Evolutionary conservation across 108 stramenopile genomes (phyloP).

Genomic region (Chaetoceros tenuissimus): DNA sequence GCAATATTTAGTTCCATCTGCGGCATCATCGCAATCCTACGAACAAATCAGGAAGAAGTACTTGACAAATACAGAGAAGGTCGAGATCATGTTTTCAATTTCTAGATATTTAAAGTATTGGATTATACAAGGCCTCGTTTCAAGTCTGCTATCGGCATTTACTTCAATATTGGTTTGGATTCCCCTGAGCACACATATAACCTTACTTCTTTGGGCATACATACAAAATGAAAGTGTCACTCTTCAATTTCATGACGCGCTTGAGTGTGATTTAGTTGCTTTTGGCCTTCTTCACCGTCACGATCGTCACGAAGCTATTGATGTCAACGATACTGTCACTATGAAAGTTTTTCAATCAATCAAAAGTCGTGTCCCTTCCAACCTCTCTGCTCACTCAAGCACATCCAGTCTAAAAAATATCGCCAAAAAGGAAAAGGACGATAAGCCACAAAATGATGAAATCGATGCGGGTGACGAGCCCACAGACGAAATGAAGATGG

Average conservation of each 20-base stretch:
- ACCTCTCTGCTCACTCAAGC: too few species aligned
- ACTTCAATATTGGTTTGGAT: constrained; percentile 62
- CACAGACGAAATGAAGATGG: too few species aligned
- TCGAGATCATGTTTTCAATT: constrained; percentile 13
- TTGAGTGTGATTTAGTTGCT: constrained; percentile 49
- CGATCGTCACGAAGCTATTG: not conserved
- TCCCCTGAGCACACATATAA: constrained; percentile 63
- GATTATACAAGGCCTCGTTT: constrained; percentile 45
- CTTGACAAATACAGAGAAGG: constrained; percentile 8
- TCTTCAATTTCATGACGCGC: constrained; percentile 22
- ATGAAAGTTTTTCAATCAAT: not conserved
- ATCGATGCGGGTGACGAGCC: too few species aligned
- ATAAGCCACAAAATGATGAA: too few species aligned
- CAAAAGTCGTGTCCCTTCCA: not conserved
- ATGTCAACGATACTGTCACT: not conserved
- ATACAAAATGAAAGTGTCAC: constrained; percentile 44
- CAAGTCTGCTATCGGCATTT: constrained; percentile 32
- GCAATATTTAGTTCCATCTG: constrained; percentile 50
- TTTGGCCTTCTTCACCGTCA: constrained; percentile 36
- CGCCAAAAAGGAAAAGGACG: too few species aligned
- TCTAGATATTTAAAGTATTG: constrained; percentile 67
- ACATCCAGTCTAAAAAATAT: too few species aligned
- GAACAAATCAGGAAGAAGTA: constrained; percentile 8
- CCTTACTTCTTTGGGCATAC: constrained; percentile 55
- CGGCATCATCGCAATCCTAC: constrained; percentile 36